Base-by-base conservation (phyloP, 2,329 filamentous ascomycete species). In the Penicillium rolfsii region DNA sequence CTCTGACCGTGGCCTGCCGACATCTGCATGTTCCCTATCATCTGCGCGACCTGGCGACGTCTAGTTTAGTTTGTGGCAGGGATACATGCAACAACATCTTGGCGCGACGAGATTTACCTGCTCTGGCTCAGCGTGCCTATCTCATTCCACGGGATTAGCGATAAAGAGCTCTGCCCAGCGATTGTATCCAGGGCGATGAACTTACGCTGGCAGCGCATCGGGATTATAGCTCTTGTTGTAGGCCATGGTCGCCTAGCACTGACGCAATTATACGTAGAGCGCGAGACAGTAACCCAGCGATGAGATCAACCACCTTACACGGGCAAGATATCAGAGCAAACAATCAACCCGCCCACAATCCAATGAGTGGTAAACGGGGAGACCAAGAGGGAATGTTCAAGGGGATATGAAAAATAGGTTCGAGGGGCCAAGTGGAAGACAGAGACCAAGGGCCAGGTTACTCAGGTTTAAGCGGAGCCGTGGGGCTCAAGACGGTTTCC, bases 211-310 rank as follows among this genome's bases (percentile, higher is more conserved):
- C 66, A 99, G 87, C 75, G 93, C 91, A 82, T 99, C 94, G 36
- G 93, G 93, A 77, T 99, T 96, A 82, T 93, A 95, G 58, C 89
- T 87, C 77, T 88, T 88, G 80, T 96, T 96, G 84, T 98, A 98
- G 59, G 94, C 94, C 94, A 98, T 98, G 63, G 74, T 66, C 38
- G 62, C 60, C 55, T 46, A 45, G 52, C 63, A 63, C 70, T 73
- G 71, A 71, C 66, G 67, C 71, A 73, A 67, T 60, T 40, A 60
- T 60, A 57, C 41, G 58, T 33, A 26, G 46, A 55, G 53, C 49
- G 24, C 50, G 55, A 50, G 36, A 40, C 35, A 54, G 19, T 1
- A 12, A 48, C 40, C 50, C 26, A 50, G 38, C 56, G 45, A 54
- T 49, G 58, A 48, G 52, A 46, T 45, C 53, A 40, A 46, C 36